These are phyloP conservation scores for Plasmodium fragile DNA, from an alignment of 169 alveolate genomes.

Conservation along the genomic window DNA sequence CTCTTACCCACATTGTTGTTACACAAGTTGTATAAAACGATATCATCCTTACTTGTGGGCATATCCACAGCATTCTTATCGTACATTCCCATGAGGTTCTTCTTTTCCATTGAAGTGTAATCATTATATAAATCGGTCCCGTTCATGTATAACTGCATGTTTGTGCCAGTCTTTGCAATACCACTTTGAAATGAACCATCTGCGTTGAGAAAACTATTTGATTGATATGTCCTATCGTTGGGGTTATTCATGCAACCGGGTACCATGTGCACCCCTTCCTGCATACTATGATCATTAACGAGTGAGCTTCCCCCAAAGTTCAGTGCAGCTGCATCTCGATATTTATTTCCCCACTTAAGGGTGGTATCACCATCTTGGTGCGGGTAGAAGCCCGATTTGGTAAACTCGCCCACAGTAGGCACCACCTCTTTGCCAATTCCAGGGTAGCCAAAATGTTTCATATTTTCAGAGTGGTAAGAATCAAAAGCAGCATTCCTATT, in stretches of 20 bases:
- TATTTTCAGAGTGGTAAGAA: background rate
- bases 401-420: background rate
- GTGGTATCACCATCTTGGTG: background rate
- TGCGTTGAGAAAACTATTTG: background rate
- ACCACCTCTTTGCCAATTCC: background rate
- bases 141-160: background rate
- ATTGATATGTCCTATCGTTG: background rate
- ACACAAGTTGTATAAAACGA: background rate
- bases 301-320: background rate
- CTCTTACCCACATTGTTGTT: background rate
- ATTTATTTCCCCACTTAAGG: background rate
- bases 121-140: background rate
- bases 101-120: conserved; percentile 6
- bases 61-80: background rate
- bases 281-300: background rate
- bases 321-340: background rate
- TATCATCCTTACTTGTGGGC: conserved; percentile 4
- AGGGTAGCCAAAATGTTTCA: background rate
- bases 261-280: background rate
- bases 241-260: background rate
- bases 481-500: background rate
- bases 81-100: background rate
- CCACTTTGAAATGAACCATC: background rate
- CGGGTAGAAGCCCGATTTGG: background rate
- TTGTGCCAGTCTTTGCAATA: background rate